Base-by-base conservation (phyloP, 805 yeast species). In the Candida easanensis region DNA sequence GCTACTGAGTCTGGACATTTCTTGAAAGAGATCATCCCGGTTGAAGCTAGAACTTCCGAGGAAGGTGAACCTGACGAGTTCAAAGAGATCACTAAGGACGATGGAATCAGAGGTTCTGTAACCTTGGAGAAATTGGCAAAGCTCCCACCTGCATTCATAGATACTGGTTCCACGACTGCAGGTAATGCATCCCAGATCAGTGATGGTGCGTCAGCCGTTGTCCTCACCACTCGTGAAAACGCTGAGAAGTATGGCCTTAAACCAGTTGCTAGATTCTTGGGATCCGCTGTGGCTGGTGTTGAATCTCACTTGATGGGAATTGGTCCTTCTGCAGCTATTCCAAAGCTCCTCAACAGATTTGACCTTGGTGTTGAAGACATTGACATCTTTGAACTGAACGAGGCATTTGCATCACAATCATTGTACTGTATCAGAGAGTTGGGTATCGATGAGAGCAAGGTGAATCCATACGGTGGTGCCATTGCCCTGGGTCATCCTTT, bases 321-420 rank as follows among this genome's bases (percentile, higher is more conserved):
- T 53, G 97, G 97, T 33, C 97, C 97, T 41, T 96, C 95, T 22
- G 77, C 74, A 54, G 97, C 97, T 45, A 87, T 89, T 56, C 97
- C 97, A 48, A 77, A 76, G 46, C 80, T 86, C 15, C 74, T 89
- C 53, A 69, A 73, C 64, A 80, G 76, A 62, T 53, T 68, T 7
- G 79, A 79, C 33, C 62, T 88, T 47, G 64, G 71, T 4, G 69
- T 75, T 27, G 73, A 74, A 36, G 95, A 88, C 52, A 68, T 89
- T 44, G 76, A 79, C 45, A 76, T 87, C 32, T 88, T 74, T 63
- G 98, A 90, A 70, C 80, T 90, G 58, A 89, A 89, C 67, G 98
- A 90, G 72, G 97, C 97, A 1, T 90, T 90, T 68, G 97, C 97
- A 15, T 93, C 95, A 13, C 97, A 90, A 70, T 88, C 93, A 44